Evolutionary conservation across 805 yeast species (phyloP).

Genomic region (Metschnikowia cubensis): DNA sequence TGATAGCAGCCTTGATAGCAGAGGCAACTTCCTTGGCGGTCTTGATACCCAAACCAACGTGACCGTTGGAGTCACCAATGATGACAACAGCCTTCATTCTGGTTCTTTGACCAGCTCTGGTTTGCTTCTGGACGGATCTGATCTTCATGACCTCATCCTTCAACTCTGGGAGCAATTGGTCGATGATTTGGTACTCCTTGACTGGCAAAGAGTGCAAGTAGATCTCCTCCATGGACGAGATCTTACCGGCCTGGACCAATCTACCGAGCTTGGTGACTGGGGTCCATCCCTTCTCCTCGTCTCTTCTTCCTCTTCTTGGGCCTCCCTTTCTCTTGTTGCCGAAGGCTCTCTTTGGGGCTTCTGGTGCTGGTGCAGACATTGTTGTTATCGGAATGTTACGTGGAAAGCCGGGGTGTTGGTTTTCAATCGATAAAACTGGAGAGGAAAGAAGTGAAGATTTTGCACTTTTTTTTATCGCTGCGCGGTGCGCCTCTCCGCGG

Average conservation of each 20-base stretch:
- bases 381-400: slow-evolving; percentile 59
- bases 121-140: slow-evolving; percentile 99
- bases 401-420: slow-evolving; percentile 71
- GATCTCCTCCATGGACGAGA: slow-evolving; percentile 94
- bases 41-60: slow-evolving; percentile 99
- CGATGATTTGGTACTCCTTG: slow-evolving; percentile 99
- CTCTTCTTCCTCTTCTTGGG: slow-evolving; percentile 55
- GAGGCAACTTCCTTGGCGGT: slow-evolving; percentile 99
- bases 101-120: slow-evolving; percentile 99
- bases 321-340: slow-evolving; percentile 59
- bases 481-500: not conserved
- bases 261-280: slow-evolving; percentile 99
- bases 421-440: slow-evolving; percentile 52
- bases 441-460: slow-evolving; percentile 10
- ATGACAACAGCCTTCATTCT: slow-evolving; percentile 99
- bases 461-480: slow-evolving; percentile 4
- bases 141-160: slow-evolving; percentile 99
- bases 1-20: slow-evolving; percentile 99
- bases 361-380: slow-evolving; percentile 44
- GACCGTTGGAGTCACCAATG: slow-evolving; percentile 99
- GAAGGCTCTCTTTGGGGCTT: slow-evolving; percentile 45
- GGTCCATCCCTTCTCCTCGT: slow-evolving; percentile 98
- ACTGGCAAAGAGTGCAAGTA: slow-evolving; percentile 99
- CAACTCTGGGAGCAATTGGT: slow-evolving; percentile 90
- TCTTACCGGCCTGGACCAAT: slow-evolving; percentile 98